Conservation (phyloP, 176 grass and related monocot species). For the bread wheat (Triticum aestivum) region IWGSC_CS_RefSeq_v2.1 NC_057808.1:478857937-478858436, state of each 20-base stretch:
- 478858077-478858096: not conserved
- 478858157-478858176: not conserved
- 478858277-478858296: not conserved
- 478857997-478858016: not conserved
- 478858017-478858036: not conserved
- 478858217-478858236: not conserved
- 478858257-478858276: not conserved
- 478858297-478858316: slow-evolving; percentile 8
- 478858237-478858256: not conserved
- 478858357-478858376: not conserved
- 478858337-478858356: slow-evolving; percentile 16
- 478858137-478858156: slow-evolving; percentile 11
- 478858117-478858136: not conserved
- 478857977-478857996: not conserved
- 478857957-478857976: not conserved
- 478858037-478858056: not conserved
- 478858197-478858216: not conserved
- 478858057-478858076: not conserved
- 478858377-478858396: not conserved
- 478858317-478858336: not conserved
- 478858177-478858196: not conserved
- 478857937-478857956: not conserved
- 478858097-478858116: not conserved
- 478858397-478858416: slow-evolving; percentile 10
- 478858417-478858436: slow-evolving; percentile 27